Evolutionary conservation across 139 green algal genomes (phyloP).

Genomic region (Chlamydomonas sp.): DNA sequence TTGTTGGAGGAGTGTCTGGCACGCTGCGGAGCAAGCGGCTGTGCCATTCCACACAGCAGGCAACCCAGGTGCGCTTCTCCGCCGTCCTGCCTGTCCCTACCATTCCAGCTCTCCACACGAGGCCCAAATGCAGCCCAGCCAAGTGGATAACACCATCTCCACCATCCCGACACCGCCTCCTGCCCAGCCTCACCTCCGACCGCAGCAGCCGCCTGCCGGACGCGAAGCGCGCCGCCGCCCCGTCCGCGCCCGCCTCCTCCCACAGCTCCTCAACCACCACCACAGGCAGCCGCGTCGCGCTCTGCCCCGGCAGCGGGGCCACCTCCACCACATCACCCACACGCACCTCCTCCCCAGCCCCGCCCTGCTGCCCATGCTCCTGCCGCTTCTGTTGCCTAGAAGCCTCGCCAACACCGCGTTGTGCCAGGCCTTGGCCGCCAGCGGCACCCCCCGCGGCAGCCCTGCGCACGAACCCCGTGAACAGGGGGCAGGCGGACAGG

Average conservation of each 20-base stretch:
- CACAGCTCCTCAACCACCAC: constrained; percentile 36
- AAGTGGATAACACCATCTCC: no score
- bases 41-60: no score
- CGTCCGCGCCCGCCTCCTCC: constrained; percentile 7
- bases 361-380: neutral
- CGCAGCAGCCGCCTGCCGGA: constrained; percentile 21
- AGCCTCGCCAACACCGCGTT: neutral
- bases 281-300: neutral
- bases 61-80: no score
- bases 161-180: no score
- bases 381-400: neutral
- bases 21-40: no score
- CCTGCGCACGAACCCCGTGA: neutral
- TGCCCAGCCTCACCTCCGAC: neutral
- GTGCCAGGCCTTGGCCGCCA: neutral
- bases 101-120: no score
- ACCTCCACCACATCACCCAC: constrained; percentile 13
- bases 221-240: neutral
- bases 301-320: constrained; percentile 35
- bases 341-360: neutral
- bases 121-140: no score
- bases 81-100: no score
- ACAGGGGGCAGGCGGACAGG: no score
- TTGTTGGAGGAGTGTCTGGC: neutral
- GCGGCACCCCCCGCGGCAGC: no score